phyloP scores from a whole-genome alignment of 2,329 filamentous ascomycete genomes.

The Tolypocladium inflatum region DNA sequence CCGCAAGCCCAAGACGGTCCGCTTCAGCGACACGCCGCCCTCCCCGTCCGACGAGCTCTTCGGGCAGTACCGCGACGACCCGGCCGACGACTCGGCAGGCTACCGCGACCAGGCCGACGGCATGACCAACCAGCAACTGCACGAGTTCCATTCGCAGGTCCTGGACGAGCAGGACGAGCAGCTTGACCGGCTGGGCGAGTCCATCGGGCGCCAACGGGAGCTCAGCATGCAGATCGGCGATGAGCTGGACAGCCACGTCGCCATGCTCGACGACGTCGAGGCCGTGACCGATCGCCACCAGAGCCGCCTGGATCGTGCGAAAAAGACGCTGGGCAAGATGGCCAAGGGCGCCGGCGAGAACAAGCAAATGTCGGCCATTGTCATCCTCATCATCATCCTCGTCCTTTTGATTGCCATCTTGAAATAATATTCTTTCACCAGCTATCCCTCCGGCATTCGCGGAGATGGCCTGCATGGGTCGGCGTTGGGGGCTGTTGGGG shows the following conservation, averaged over 20 bases:
- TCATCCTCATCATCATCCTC: constrained; percentile 73
- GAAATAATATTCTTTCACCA: constrained; percentile 42
- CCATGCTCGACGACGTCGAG: constrained; percentile 85
- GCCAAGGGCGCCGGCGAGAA: constrained; percentile 71
- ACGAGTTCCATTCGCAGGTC: constrained; percentile 72
- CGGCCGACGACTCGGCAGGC: constrained; percentile 37
- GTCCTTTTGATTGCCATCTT: constrained; percentile 73
- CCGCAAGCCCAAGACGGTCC: constrained; percentile 60
- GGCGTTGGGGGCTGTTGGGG: neutral
- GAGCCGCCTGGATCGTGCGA: constrained; percentile 64
- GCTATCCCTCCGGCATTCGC: neutral
- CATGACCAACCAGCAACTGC: constrained; percentile 76
- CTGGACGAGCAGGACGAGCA: constrained; percentile 88
- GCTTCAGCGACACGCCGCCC: constrained; percentile 62
- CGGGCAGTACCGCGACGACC: constrained; percentile 61
- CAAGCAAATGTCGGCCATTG: constrained; percentile 75
- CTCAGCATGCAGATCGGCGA: constrained; percentile 93
- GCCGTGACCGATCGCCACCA: constrained; percentile 73
- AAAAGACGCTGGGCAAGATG: constrained; percentile 61
- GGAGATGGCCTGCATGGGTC: neutral
- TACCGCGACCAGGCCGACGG: constrained; percentile 49
- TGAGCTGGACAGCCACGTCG: constrained; percentile 84
- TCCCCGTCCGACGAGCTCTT: constrained; percentile 34
- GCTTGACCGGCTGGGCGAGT: constrained; percentile 77
- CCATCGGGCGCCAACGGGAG: constrained; percentile 82